Evolutionary conservation across 352 stramenopile species (phyloP).

Genomic region (Phytophthora sojae): DNA sequence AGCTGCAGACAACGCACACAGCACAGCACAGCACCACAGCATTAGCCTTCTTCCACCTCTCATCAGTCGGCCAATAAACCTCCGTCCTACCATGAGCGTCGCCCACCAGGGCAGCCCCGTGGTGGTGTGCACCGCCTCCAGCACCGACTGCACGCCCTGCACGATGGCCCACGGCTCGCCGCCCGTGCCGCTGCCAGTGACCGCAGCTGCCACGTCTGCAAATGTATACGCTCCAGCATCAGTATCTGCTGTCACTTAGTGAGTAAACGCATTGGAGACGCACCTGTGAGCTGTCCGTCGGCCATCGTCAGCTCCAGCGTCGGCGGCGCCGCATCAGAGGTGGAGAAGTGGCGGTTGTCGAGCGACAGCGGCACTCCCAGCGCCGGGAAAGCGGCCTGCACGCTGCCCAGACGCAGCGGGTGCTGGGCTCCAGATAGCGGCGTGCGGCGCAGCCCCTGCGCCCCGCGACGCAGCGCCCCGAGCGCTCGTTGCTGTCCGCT

Average conservation of each 20-base stretch:
- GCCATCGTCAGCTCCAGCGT: conserved; percentile 43
- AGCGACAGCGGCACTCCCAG: conserved; percentile 21
- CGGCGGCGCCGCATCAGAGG: conserved; percentile 19
- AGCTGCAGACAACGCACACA: conserved; percentile 29
- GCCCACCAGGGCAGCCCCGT: conserved; percentile 84
- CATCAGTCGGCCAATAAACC: background rate
- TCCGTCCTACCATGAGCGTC: conserved; percentile 54
- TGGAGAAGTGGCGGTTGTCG: conserved; percentile 47
- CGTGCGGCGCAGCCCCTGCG: background rate
- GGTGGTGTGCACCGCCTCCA: conserved; percentile 70
- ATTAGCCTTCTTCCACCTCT: conserved; percentile 6
- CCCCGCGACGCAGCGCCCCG: conserved; percentile 20
- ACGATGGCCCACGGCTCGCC: conserved; percentile 59
- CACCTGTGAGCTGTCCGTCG: conserved; percentile 52
- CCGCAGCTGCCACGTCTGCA: conserved; percentile 41
- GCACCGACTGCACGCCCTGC: conserved; percentile 61
- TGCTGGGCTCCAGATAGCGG: conserved; percentile 4
- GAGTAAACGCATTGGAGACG: background rate
- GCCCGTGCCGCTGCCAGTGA: conserved; percentile 31
- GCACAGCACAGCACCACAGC: conserved; percentile 1
- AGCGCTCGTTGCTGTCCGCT: conserved; percentile 15
- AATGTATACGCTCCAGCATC: background rate
- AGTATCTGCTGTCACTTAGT: background rate
- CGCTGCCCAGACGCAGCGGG: background rate
- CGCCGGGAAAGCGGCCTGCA: conserved; percentile 12